Conservation (phyloP, 129 eudicot species). For the Sambucus nigra region DNA sequence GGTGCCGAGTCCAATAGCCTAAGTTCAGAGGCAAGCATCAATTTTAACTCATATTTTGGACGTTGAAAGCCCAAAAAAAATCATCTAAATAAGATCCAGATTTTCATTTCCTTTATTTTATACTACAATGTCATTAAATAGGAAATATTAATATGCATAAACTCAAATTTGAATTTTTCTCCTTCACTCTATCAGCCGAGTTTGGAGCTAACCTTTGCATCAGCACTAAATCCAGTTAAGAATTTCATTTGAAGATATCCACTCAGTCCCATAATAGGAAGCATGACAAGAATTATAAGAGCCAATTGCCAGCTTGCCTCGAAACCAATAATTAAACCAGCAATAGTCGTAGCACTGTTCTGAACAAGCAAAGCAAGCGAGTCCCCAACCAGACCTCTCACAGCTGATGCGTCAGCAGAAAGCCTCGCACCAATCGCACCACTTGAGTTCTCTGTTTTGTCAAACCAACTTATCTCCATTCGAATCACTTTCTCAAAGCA, state of each 20-base stretch:
- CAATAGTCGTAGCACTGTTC: slow-evolving; percentile 27
- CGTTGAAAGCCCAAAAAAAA: background rate
- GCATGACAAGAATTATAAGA: slow-evolving; percentile 25
- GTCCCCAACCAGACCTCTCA: slow-evolving; percentile 36
- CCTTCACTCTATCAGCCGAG: background rate
- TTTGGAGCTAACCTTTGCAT: slow-evolving; percentile 31
- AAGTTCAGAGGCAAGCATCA: too few species aligned
- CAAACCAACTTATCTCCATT: slow-evolving; percentile 46
- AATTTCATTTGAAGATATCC: slow-evolving; percentile 31
- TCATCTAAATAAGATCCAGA: background rate
- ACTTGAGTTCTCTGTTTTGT: slow-evolving; percentile 33
- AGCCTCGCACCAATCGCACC: slow-evolving; percentile 38
- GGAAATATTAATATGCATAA: background rate
- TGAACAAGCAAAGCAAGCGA: slow-evolving; percentile 34
- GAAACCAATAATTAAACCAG: slow-evolving; percentile 44
- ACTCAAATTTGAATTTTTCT: background rate
- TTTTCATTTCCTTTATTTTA: background rate
- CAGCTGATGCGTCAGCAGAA: slow-evolving; percentile 32
- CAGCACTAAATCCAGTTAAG: slow-evolving; percentile 23
- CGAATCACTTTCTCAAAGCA: slow-evolving; percentile 39
- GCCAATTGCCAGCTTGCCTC: slow-evolving; percentile 42
- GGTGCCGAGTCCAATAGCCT: too few species aligned
- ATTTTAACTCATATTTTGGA: too few species aligned
- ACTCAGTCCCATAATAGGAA: slow-evolving; percentile 39
- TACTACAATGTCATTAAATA: too few species aligned